phyloP scores from a whole-genome alignment of 805 yeast species.

The Lachancea thermotolerans region DNA sequence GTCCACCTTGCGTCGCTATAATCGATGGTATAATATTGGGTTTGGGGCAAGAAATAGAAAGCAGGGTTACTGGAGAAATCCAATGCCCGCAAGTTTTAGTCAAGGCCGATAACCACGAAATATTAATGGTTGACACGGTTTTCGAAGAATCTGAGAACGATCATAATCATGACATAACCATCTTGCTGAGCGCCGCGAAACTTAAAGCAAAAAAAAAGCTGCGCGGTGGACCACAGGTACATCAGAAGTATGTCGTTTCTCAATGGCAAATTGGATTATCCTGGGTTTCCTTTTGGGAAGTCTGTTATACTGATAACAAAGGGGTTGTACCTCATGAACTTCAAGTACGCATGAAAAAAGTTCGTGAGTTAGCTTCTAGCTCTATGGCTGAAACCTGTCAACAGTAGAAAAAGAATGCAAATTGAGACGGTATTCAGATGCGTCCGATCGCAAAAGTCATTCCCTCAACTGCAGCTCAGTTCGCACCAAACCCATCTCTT shows the following conservation, averaged over 20 bases:
- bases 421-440: too few relatives aligned
- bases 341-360: not conserved
- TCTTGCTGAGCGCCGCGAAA: conserved; percentile 13
- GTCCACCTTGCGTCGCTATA: conserved; percentile 9
- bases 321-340: conserved; percentile 6
- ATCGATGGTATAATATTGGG: conserved; percentile 8
- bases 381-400: too few relatives aligned
- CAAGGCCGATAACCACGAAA: not conserved
- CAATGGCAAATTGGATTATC: conserved; percentile 12
- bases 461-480: too few relatives aligned
- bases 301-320: conserved; percentile 11
- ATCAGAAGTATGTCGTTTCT: conserved; percentile 5
- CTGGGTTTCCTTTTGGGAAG: conserved; percentile 13
- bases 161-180: conserved; percentile 12
- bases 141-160: conserved; percentile 7
- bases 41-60: conserved; percentile 5
- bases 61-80: conserved; percentile 5
- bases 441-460: too few relatives aligned
- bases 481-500: too few relatives aligned
- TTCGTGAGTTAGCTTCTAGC: not conserved
- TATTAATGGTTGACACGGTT: conserved; percentile 6
- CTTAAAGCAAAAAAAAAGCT: conserved; percentile 12
- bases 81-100: conserved; percentile 7
- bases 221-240: conserved; percentile 3
- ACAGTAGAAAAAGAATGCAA: too few relatives aligned